Evolutionary conservation across 2,329 filamentous ascomycete genomes (phyloP), one percentile per base, ranked within the genome.

Genomic region (Epichloe typhina): DNA sequence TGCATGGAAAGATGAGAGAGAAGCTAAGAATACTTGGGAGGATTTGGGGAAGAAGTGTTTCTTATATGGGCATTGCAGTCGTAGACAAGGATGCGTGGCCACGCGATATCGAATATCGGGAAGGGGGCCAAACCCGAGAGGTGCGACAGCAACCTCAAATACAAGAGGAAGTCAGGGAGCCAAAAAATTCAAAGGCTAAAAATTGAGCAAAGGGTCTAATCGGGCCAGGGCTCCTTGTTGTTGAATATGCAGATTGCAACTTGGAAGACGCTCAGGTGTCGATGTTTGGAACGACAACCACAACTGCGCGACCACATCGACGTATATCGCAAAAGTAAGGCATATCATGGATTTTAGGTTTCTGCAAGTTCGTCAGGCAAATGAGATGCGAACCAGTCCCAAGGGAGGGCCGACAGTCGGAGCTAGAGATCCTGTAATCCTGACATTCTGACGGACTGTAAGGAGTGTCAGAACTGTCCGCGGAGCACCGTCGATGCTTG

Each of bases 381-480:
- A 8, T 17, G 6, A 4, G 3, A 13, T 23, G 9, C 7, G 7
- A 33, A 9, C 7, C 9, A 9, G 4, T 11, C 8, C 31, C 3
- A 1, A 11, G 3, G 9, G 9, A 31, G 31, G 31, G 31, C 47
- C 26, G 26, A 23, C 38, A 19, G n/a, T 13, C 31, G 39, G 39
- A 43, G 39, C 38, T 31, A 23, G 31, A 31, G 31, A 31, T 11
- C 9, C 31, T 31, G 31, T 11, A 2, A 12, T 40, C 9, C 46
- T 40, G 41, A 23, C 48, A 31, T 50, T 12, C 19, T 31, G 48
- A 31, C 48, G 48, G 48, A 40, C 48, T 44, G 48, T 40, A 7
- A 7, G 23, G 23, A 33, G 42, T 50, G 48, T 46, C 48, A 50
- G 48, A 38, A 21, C 46, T 33, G 43, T 17, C 38, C 36, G 31